Evolutionary conservation across 2,329 filamentous ascomycete species (phyloP).

Genomic region (Calonectria montana): DNA sequence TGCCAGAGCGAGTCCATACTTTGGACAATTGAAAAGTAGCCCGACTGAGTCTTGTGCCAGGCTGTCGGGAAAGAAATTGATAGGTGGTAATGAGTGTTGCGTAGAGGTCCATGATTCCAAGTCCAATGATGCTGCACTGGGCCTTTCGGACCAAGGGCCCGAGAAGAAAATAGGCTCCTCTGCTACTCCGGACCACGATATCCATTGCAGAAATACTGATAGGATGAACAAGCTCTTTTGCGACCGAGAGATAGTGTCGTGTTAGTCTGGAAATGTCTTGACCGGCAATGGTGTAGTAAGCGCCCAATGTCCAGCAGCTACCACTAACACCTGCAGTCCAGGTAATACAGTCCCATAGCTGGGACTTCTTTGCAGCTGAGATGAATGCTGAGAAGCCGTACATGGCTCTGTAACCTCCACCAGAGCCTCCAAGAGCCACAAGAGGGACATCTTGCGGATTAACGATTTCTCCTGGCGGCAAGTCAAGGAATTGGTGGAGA

Average conservation of each 20-base stretch:
- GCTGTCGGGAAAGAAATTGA: slow-evolving; percentile 27
- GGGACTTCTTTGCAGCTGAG: slow-evolving; percentile 20
- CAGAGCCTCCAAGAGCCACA: slow-evolving; percentile 34
- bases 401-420: slow-evolving; percentile 39
- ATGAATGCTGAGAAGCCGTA: slow-evolving; percentile 39
- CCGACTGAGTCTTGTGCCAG: slow-evolving; percentile 27
- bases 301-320: slow-evolving; percentile 38
- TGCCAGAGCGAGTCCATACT: slow-evolving; percentile 30
- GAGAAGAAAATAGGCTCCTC: slow-evolving; percentile 34
- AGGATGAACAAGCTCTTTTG: slow-evolving; percentile 32
- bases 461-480: slow-evolving; percentile 20
- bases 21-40: slow-evolving; percentile 37
- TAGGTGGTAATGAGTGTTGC: slow-evolving; percentile 35
- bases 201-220: slow-evolving; percentile 34
- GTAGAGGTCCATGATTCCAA: slow-evolving; percentile 40
- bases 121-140: slow-evolving; percentile 35
- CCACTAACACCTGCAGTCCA: slow-evolving; percentile 40
- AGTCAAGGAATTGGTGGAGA: slow-evolving; percentile 23
- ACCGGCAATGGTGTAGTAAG: slow-evolving; percentile 38
- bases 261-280: slow-evolving; percentile 27
- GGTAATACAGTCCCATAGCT: slow-evolving; percentile 35
- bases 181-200: slow-evolving; percentile 28
- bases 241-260: slow-evolving; percentile 32
- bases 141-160: slow-evolving; percentile 36
- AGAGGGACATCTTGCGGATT: slow-evolving; percentile 35